Evolutionary conservation across 768 basidiomycete species (phyloP).

Genomic region (Boletus rubroflammeus): DNA sequence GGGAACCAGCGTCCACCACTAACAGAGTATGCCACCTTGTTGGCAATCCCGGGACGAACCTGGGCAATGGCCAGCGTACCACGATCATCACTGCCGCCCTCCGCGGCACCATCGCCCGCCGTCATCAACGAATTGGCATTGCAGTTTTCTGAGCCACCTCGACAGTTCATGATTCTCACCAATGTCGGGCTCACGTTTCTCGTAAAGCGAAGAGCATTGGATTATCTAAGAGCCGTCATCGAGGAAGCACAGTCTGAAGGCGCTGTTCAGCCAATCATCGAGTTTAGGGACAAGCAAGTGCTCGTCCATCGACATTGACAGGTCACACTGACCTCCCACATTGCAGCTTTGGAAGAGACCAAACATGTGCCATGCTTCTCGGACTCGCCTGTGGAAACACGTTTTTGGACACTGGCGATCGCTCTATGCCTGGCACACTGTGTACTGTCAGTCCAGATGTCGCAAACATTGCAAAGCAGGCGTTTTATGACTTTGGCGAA

Average conservation of each 20-base stretch:
- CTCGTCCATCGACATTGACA: background rate
- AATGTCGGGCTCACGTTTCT: conserved; percentile 83
- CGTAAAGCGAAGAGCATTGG: conserved; percentile 76
- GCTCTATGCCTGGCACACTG: conserved; percentile 42
- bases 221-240: conserved; percentile 77
- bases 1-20: conserved; percentile 56
- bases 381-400: conserved; percentile 83
- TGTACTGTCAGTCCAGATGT: conserved; percentile 57
- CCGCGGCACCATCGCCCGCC: conserved; percentile 44
- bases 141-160: conserved; percentile 70
- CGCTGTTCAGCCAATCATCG: conserved; percentile 72
- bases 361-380: conserved; percentile 89
- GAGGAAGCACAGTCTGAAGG: conserved; percentile 79
- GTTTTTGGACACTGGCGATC: conserved; percentile 61
- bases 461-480: conserved; percentile 72
- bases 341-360: conserved; percentile 82
- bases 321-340: conserved; percentile 2
- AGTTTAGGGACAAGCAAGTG: conserved; percentile 74
- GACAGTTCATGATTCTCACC: conserved; percentile 84
- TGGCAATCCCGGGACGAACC: conserved; percentile 78
- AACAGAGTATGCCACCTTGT: conserved; percentile 71
- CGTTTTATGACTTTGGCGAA: conserved; percentile 83
- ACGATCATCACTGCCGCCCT: conserved; percentile 32
- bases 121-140: conserved; percentile 77
- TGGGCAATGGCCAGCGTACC: conserved; percentile 75